Base-by-base conservation (phyloP, 2,329 filamentous ascomycete species). In the Fusarium sp. region DNA sequence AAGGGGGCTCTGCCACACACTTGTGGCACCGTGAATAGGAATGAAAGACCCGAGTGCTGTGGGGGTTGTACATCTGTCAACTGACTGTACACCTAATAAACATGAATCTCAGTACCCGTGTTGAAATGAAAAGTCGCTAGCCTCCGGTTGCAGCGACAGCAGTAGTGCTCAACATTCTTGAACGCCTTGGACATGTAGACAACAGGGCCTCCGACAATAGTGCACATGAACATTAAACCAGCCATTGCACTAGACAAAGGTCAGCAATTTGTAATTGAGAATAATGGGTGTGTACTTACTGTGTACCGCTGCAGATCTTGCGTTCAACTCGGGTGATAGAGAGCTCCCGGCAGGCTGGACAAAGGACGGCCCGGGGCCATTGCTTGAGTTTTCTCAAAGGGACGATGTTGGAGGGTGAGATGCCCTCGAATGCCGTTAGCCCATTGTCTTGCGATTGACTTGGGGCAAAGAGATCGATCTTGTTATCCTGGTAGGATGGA, bases 121-220 rank as follows among this genome's bases (percentile, higher is more conserved):
- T 67, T 67, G 17, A 78, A 78, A 22, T 78, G 76, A 43, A 70
- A 73, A 2, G 76, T 78, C 0, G 43, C 76, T 22, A 78, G 25
- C 32, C 76, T 74, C 15, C 69, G 60, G 5, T 77, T 74, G 43
- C 76, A 78, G 30, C 76, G 69, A 25, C 76, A 78, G 22, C 76
- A 78, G 12, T 78, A 78, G 54, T 78, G 76, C 40, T 78, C 76
- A 6, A 62, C 47, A n/a, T 78, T 66, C 58, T 78, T 78, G 65
- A 76, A 78, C 6, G 71, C 63, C 14, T 68, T 71, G 2, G 71
- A 71, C 1, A 66, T 20, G 25, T 77, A 78, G 0, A 73, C 71
- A 1, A 77, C 47, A 7, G 69, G 69, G 0, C 67, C 71, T 1
- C 76, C 76, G 4, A 78, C 43, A 2, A 78, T 25, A 1, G 69